Base-by-base conservation (phyloP, 495 filamentous ascomycete genomes). In the Podospora appendiculata region DNA sequence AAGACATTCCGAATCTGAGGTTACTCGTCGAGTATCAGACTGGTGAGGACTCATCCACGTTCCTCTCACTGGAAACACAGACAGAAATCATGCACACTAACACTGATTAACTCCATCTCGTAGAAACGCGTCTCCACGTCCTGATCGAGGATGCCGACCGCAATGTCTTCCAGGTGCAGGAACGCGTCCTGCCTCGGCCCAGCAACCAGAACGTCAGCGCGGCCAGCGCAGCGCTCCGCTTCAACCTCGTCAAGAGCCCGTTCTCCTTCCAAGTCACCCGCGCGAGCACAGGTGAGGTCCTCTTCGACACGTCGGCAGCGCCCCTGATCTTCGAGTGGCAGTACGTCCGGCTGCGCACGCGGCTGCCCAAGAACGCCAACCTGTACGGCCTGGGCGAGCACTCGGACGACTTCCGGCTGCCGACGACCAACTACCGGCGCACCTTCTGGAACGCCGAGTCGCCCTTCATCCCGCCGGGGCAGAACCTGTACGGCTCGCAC, bases 351-450 rank as follows among this genome's bases (percentile, higher is more conserved):
- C 67, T 95, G 12, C 76, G 84, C 19, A 91, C 89, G 5, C 71
- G 68, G 55, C 73, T 92, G 19, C 87, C 87, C 0, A 61, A 78
- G 0, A 65, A 82, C 46, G 84, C 87, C 0, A 81, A 87, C 51
- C 66, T 94, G 9, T 93, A 93, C 45, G 89, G 89, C 2, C 71
- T 94, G 1, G 89, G 89, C 6, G 89, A 94, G 60, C 84, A 90
- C 59, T 84, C 79, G 5, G 89, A 94, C 57, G 68, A 79, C 16
- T 81, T 94, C 50, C 77, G 78, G 41, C 76, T 93, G 12, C 78
- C 81, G 14, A 87, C 80, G 0, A 77, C 71, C 4, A 79, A 86
- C 59, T 92, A 91, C 61, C 86, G 80, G 4, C 81, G 90, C 8
- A 95, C 89, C 0, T 59, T 95, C 11, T 95, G 90, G 90, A 83